A percentile compares a stretch with the other conserved stretches of the same genome.
These are phyloP conservation scores for Aspergillus ruber DNA, from an alignment of 2,329 filamentous ascomycete species.

Conservation along the genomic window DNA sequence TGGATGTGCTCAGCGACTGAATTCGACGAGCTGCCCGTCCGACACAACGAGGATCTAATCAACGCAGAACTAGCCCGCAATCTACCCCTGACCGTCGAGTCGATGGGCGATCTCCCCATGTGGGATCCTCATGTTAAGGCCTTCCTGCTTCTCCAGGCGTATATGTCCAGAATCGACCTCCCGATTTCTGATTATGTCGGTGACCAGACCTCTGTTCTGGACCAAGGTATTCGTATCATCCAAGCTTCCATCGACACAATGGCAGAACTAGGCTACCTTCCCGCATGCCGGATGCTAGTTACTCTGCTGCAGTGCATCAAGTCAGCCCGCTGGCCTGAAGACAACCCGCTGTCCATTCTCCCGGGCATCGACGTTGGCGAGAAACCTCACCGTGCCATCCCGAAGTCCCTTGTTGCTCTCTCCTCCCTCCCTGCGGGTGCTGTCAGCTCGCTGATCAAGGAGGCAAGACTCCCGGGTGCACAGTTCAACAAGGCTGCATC, in stretches of 20 bases:
- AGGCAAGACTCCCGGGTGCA: conserved; percentile 21
- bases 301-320: conserved; percentile 86
- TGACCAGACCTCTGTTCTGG: conserved; percentile 79
- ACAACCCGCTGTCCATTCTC: conserved; percentile 71
- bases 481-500: conserved; percentile 54
- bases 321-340: conserved; percentile 81
- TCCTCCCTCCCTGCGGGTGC: conserved; percentile 21
- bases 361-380: conserved; percentile 54
- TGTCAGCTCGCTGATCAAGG: conserved; percentile 20
- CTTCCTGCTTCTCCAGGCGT: conserved; percentile 86
- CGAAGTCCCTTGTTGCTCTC: conserved; percentile 25
- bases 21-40: conserved; percentile 94
- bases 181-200: conserved; percentile 97
- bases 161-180: conserved; percentile 86
- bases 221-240: conserved; percentile 94
- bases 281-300: conserved; percentile 75
- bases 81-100: conserved; percentile 61
- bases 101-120: conserved; percentile 67
- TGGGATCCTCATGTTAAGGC: conserved; percentile 99
- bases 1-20: conserved; percentile 94
- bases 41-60: conserved; percentile 96
- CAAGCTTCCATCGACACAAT: conserved; percentile 93
- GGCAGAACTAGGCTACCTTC: conserved; percentile 77
- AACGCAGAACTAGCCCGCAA: conserved; percentile 83
- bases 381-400: conserved; percentile 15